Conservation (phyloP, 495 filamentous ascomycete genomes). For the Astrocystis sublimbata region DNA sequence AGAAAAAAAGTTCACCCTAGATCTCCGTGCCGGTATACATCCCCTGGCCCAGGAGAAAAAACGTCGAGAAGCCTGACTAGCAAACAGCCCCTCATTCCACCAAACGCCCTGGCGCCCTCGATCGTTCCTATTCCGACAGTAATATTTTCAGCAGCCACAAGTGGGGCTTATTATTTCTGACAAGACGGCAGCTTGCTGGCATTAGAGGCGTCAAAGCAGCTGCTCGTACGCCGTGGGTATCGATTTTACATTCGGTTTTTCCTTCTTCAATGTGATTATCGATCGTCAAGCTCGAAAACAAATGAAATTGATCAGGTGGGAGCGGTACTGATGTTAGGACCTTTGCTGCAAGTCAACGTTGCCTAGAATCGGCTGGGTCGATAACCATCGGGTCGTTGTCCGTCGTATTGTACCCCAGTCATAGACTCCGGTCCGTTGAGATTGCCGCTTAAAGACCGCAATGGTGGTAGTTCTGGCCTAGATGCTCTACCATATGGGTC, state of each 20-base stretch:
- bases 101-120: slow-evolving; percentile 5
- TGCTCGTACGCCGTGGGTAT: slow-evolving; percentile 7
- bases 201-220: background rate
- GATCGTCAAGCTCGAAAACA: slow-evolving; percentile 13
- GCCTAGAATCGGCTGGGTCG: slow-evolving; percentile 33
- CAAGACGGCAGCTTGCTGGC: background rate
- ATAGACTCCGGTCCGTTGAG: slow-evolving; percentile 47
- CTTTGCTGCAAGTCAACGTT: no score
- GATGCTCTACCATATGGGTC: slow-evolving; percentile 33
- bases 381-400: slow-evolving; percentile 41
- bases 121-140: slow-evolving; percentile 9
- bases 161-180: background rate
- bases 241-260: slow-evolving; percentile 16
- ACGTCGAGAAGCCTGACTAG: background rate
- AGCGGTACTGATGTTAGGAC: slow-evolving; percentile 1
- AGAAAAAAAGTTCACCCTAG: slow-evolving; percentile 6
- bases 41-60: background rate
- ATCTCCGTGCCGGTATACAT: background rate
- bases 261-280: slow-evolving; percentile 7
- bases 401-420: slow-evolving; percentile 58
- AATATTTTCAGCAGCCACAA: slow-evolving; percentile 4
- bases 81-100: slow-evolving; percentile 10
- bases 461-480: slow-evolving; percentile 49
- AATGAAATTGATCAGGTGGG: slow-evolving; percentile 17
- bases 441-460: slow-evolving; percentile 39